Conservation (phyloP, 352 stramenopile genomes). For the Phytopythium oedochilum region DNA sequence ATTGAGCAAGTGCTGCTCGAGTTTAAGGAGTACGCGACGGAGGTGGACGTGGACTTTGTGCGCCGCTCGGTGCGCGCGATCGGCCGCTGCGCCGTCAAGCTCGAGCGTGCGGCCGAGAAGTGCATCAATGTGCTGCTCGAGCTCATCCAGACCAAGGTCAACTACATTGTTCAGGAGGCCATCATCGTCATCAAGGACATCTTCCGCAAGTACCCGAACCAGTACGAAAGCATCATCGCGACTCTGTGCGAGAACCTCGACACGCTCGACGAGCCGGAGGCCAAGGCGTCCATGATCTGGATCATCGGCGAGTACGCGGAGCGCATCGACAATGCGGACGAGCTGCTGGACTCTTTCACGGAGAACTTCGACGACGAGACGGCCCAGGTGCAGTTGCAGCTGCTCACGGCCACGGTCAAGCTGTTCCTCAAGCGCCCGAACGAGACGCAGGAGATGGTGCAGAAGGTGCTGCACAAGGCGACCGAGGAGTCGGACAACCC, state of each 20-base stretch:
- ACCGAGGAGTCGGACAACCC: constrained; percentile 99
- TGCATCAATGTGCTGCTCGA: constrained; percentile 99
- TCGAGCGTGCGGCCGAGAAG: constrained; percentile 96
- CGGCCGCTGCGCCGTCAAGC: constrained; percentile 96
- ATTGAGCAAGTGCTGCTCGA: constrained; percentile 98
- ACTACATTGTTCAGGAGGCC: constrained; percentile 99
- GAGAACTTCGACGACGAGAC: constrained; percentile 99
- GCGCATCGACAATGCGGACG: constrained; percentile 99
- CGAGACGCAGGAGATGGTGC: constrained; percentile 95
- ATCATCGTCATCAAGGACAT: constrained; percentile 99
- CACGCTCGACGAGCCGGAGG: constrained; percentile 98
- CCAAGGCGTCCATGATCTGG: constrained; percentile 99
- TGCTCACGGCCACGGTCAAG: constrained; percentile 99
- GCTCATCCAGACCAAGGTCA: constrained; percentile 99
- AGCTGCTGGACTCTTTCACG: constrained; percentile 98
- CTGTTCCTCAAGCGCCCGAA: constrained; percentile 97
- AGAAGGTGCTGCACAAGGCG: constrained; percentile 96
- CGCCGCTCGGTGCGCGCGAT: constrained; percentile 96
- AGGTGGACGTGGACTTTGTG: constrained; percentile 99
- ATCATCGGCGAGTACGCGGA: constrained; percentile 99
- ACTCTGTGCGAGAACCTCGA: constrained; percentile 99
- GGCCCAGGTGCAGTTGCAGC: constrained; percentile 94
- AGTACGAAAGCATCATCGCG: constrained; percentile 99
- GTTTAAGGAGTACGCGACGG: constrained; percentile 99
- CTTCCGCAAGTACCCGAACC: constrained; percentile 99